Conservation (phyloP, 2,329 filamentous ascomycete species). For the Ascochyta rabiei region DNA sequence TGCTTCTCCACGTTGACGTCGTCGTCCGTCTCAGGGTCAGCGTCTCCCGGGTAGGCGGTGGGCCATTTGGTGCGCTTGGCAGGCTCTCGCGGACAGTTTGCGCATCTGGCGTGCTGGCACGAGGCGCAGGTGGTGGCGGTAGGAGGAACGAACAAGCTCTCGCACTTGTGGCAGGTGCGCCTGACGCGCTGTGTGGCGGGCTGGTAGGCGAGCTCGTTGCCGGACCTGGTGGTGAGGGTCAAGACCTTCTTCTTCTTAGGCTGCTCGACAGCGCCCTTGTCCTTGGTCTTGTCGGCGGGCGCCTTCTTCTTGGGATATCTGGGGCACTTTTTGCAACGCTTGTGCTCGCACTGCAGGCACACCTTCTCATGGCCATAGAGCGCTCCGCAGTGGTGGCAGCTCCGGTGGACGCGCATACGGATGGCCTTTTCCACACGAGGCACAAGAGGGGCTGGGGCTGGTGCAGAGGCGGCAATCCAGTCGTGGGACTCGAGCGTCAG, state of each 20-base stretch:
- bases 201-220: slow-evolving; percentile 73
- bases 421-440: slow-evolving; percentile 75
- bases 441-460: slow-evolving; percentile 36
- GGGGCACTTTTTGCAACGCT: slow-evolving; percentile 79
- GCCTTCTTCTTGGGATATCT: slow-evolving; percentile 72
- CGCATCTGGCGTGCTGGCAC: slow-evolving; percentile 78
- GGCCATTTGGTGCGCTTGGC: slow-evolving; percentile 73
- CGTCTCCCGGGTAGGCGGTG: slow-evolving; percentile 72
- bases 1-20: slow-evolving; percentile 34
- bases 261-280: slow-evolving; percentile 52
- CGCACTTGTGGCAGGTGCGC: slow-evolving; percentile 77
- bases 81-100: slow-evolving; percentile 80
- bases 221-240: slow-evolving; percentile 68
- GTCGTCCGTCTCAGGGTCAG: slow-evolving; percentile 44
- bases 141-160: slow-evolving; percentile 61
- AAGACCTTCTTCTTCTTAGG: slow-evolving; percentile 58
- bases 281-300: slow-evolving; percentile 40
- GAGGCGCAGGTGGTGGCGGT: slow-evolving; percentile 66
- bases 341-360: slow-evolving; percentile 79
- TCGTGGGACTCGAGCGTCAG: slow-evolving; percentile 50
- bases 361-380: slow-evolving; percentile 75
- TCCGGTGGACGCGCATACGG: slow-evolving; percentile 76
- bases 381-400: slow-evolving; percentile 80
- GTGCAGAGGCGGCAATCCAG: slow-evolving; percentile 37
- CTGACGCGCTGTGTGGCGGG: slow-evolving; percentile 74